Percentiles rank a stretch among this genome's conserved stretches.
Conservation (phyloP, 805 yeast genomes). For the Zygoascus bituminiphila region DNA sequence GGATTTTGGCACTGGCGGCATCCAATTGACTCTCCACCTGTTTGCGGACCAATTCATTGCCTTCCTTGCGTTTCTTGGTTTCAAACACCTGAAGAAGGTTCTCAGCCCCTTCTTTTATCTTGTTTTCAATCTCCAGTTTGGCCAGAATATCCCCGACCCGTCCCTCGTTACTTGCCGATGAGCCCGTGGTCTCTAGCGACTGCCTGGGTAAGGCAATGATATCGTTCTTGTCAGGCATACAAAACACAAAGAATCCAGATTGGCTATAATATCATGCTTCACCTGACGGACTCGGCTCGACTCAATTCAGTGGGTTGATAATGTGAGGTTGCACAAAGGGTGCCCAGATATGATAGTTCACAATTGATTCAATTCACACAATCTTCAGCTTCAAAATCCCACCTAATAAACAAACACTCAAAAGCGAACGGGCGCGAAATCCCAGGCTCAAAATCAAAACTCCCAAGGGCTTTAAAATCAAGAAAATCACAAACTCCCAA, state of each 20-base stretch:
- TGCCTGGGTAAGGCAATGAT: slow-evolving; percentile 13
- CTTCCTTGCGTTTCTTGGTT: slow-evolving; percentile 16
- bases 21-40: slow-evolving; percentile 25
- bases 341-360: too few species aligned
- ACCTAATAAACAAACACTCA: too few species aligned
- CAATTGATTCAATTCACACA: too few species aligned
- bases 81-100: slow-evolving; percentile 28
- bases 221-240: slow-evolving; percentile 7
- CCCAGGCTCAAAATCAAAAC: too few species aligned
- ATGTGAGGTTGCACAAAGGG: too few species aligned
- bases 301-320: too few species aligned
- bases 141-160: slow-evolving; percentile 22
- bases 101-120: slow-evolving; percentile 32
- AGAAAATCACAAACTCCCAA: too few species aligned
- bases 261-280: too few species aligned
- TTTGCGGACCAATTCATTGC: slow-evolving; percentile 13
- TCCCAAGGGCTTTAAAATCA: too few species aligned
- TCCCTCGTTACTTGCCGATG: slow-evolving; percentile 8
- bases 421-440: too few species aligned
- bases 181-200: slow-evolving; percentile 8
- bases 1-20: slow-evolving; percentile 24
- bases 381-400: too few species aligned
- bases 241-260: neutral
- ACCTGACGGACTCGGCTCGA: too few species aligned
- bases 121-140: slow-evolving; percentile 30